Evolutionary conservation across 352 stramenopile species (phyloP).

Genomic region (Elongisporangium anandrum): DNA sequence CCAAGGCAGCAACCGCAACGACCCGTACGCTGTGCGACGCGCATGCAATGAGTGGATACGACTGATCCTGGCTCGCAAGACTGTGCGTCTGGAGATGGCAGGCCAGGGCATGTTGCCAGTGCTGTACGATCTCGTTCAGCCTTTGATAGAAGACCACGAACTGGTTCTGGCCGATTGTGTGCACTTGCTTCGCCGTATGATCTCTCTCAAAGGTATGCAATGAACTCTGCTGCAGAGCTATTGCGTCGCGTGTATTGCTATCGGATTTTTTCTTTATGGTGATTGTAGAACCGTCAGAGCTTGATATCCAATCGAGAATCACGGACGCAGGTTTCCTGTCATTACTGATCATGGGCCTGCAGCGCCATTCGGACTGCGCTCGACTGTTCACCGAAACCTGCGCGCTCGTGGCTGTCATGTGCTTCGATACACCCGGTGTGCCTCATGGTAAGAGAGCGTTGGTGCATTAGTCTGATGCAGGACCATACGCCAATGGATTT

Average conservation of each 20-base stretch:
- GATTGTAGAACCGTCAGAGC: slow-evolving; percentile 30
- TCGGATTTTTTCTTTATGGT: background rate
- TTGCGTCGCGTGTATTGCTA: too few relatives aligned
- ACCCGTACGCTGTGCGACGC: slow-evolving; percentile 51
- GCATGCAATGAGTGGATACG: slow-evolving; percentile 47
- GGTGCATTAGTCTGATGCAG: background rate
- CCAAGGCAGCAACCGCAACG: slow-evolving; percentile 12
- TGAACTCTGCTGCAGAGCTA: slow-evolving; percentile 1
- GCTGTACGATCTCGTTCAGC: slow-evolving; percentile 20
- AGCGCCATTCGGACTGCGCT: slow-evolving; percentile 12
- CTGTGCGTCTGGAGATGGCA: slow-evolving; percentile 25
- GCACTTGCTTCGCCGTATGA: slow-evolving; percentile 37
- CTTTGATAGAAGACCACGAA: background rate
- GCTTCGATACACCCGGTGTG: slow-evolving; percentile 40
- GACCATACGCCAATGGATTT: slow-evolving; percentile 1
- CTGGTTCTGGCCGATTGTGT: slow-evolving; percentile 38
- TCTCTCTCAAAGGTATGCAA: slow-evolving; percentile 41
- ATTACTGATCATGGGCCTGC: slow-evolving; percentile 25
- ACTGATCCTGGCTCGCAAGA: slow-evolving; percentile 26
- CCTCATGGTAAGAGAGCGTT: slow-evolving; percentile 29
- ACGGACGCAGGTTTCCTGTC: slow-evolving; percentile 30
- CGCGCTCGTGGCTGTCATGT: slow-evolving; percentile 31
- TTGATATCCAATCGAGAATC: slow-evolving; percentile 59
- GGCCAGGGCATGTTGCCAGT: slow-evolving; percentile 25
- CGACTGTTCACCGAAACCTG: slow-evolving; percentile 37